Conservation (phyloP, 2,329 filamentous ascomycete species). For the Phaeosphaeria sp. region DNA sequence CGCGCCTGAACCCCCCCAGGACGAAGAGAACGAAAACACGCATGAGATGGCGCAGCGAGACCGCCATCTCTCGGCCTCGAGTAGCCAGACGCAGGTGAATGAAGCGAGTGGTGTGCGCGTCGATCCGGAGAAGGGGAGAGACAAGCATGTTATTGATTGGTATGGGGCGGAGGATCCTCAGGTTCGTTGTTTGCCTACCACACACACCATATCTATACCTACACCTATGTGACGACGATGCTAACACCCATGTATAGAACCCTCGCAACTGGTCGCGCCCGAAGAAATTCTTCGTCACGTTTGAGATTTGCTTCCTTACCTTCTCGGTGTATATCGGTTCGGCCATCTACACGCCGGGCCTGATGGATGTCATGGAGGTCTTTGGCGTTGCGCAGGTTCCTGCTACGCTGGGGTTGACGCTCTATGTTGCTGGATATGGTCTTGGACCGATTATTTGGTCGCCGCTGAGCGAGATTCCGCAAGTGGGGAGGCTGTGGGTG, state of each 20-base stretch:
- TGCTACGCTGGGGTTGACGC: slow-evolving; percentile 54
- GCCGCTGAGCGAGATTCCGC: slow-evolving; percentile 57
- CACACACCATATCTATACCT: too few species aligned
- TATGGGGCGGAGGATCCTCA: slow-evolving; percentile 56
- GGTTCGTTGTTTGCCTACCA: slow-evolving; percentile 27
- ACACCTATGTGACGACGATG: background rate
- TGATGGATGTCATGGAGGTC: slow-evolving; percentile 55
- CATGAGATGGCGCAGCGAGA: too few species aligned
- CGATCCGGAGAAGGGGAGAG: slow-evolving; percentile 61
- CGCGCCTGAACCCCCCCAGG: slow-evolving; percentile 44
- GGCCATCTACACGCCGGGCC: slow-evolving; percentile 57
- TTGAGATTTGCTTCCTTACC: slow-evolving; percentile 56
- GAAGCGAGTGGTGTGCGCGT: slow-evolving; percentile 51
- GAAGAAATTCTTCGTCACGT: slow-evolving; percentile 55
- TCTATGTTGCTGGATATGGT: slow-evolving; percentile 41
- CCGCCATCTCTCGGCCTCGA: slow-evolving; percentile 19
- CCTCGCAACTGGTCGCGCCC: slow-evolving; percentile 55
- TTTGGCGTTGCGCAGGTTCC: slow-evolving; percentile 61
- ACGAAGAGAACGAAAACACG: slow-evolving; percentile 15
- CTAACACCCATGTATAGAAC: slow-evolving; percentile 40
- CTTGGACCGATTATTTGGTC: slow-evolving; percentile 45
- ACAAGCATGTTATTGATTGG: slow-evolving; percentile 60
- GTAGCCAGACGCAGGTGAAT: slow-evolving; percentile 25
- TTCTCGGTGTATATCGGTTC: slow-evolving; percentile 62
- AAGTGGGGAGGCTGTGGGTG: slow-evolving; percentile 53